Evolutionary conservation across 352 stramenopile genomes (phyloP), one percentile per base, ranked within the genome.

Genomic region (Blastocystis sp.): DNA sequence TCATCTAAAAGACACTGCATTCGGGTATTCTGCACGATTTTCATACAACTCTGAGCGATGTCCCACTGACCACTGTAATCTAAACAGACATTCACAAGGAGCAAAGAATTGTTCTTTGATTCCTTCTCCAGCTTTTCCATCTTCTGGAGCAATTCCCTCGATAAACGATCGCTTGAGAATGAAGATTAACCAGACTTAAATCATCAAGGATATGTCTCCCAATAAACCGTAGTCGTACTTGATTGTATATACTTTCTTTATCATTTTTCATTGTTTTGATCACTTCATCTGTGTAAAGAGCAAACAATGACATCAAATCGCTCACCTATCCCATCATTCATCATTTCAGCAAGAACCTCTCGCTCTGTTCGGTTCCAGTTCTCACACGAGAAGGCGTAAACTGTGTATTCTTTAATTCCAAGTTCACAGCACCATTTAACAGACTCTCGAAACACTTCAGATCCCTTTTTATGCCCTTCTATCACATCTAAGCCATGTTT

Each of bases 351-450:
- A 43, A 93, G 88, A 46, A 98, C 93, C 89, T 98, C 95, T 19
- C 89, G 86, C 71, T 91, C 87, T 27, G 94, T 91, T 59, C 95
- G 91, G 80, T 94, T 94, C 94, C 94, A 98, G 88, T 98, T 98
- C 90, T 98, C 94, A 19, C 94, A 97, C 16, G 93, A 97, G 89
- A 98, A 98, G 7, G 93, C 95, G 89, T 96, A 98, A 2, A 98
- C 90, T 11, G 95, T 98, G 61, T 96, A 91, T 52, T 92, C 92
- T 81, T 95, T 87, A 43, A 98, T 91, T 16, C 92, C 93, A 0
- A 92, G 90, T 39, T 92, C 89, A 39, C 93, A 91, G 86, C 90
- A 94, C 89, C 90, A 92, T 77, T 95, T 91, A 5, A 95, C 93
- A 61, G 95, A 93, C 16, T 94, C 90, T 6, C 97, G 91, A 16